Conservation (phyloP, 23 red algal species). For the Cyanidium caldarium region DNA sequence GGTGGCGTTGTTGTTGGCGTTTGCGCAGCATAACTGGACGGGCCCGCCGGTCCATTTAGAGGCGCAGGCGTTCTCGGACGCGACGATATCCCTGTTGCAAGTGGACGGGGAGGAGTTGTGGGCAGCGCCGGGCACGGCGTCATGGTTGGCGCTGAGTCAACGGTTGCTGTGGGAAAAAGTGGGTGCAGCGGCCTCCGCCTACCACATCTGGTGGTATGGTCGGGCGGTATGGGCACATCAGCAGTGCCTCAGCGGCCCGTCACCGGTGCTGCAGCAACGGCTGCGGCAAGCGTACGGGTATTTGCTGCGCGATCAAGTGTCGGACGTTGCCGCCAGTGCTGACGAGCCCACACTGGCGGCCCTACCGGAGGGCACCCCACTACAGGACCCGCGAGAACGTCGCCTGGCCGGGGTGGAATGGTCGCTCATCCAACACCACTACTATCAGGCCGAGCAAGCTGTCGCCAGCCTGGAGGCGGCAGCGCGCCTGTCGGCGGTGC, state of each 20-base stretch:
- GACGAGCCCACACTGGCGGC: background rate
- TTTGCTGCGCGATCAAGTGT: no score
- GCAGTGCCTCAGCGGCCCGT: background rate
- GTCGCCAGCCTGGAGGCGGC: background rate
- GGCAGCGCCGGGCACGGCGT: no score
- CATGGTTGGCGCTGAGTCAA: no score
- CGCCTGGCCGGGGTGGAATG: background rate
- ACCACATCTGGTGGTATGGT: slow-evolving; percentile 2
- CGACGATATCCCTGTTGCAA: slow-evolving; percentile 22
- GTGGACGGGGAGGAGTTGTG: slow-evolving; percentile 23
- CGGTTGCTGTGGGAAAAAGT: no score
- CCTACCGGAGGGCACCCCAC: background rate
- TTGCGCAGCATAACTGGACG: slow-evolving; percentile 10
- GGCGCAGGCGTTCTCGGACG: background rate
- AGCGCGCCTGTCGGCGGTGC: slow-evolving; percentile 7
- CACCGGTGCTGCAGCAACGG: background rate
- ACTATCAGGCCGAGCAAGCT: background rate
- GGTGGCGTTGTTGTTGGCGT: background rate
- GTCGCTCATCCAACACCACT: background rate
- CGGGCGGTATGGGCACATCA: background rate
- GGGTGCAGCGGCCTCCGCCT: background rate
- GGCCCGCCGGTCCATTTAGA: background rate
- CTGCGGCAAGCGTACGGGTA: background rate
- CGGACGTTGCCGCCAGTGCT: background rate
- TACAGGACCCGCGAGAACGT: background rate